Percentiles rank a stretch among this genome's conserved stretches.
phyloP scores from a whole-genome alignment of 352 stramenopile species.

The Pilasporangium apinafurcum region DNA sequence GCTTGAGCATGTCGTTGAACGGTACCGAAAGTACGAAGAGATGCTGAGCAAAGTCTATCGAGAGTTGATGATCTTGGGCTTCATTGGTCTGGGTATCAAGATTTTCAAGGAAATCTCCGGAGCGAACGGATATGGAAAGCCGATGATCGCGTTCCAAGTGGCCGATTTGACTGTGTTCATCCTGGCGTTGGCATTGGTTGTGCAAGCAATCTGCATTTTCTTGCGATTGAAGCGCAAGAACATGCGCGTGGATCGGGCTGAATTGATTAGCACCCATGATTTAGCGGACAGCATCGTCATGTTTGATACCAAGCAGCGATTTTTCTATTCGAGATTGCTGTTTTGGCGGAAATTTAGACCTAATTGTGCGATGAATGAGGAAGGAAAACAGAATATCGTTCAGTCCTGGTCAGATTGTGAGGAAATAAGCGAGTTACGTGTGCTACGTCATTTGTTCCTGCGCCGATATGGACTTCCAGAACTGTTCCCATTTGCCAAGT shows the following conservation, averaged over 20 bases:
- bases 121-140: constrained; percentile 16
- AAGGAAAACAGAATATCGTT: neutral
- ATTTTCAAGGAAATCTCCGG: constrained; percentile 28
- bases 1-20: constrained; percentile 39
- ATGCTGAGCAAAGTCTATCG: constrained; percentile 60
- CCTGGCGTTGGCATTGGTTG: constrained; percentile 39
- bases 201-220: constrained; percentile 47
- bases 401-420: constrained; percentile 7
- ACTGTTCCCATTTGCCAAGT: constrained; percentile 70
- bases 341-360: too few species aligned
- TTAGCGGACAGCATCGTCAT: constrained; percentile 14
- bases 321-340: too few species aligned
- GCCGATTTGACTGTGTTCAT: constrained; percentile 56
- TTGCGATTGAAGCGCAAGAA: constrained; percentile 31
- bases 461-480: constrained; percentile 31
- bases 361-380: neutral
- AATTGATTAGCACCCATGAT: constrained; percentile 38
- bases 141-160: constrained; percentile 43
- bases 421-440: constrained; percentile 19
- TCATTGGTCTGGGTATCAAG: constrained; percentile 54
- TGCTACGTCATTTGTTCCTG: constrained; percentile 45
- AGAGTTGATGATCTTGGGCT: constrained; percentile 55
- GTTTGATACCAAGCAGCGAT: neutral
- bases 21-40: constrained; percentile 57
- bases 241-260: constrained; percentile 20